Percentiles rank a stretch among this genome's conserved stretches.
These are phyloP conservation scores for Clonostachys rosea DNA, from an alignment of 2,329 filamentous ascomycete genomes.

Conservation along the genomic window DNA sequence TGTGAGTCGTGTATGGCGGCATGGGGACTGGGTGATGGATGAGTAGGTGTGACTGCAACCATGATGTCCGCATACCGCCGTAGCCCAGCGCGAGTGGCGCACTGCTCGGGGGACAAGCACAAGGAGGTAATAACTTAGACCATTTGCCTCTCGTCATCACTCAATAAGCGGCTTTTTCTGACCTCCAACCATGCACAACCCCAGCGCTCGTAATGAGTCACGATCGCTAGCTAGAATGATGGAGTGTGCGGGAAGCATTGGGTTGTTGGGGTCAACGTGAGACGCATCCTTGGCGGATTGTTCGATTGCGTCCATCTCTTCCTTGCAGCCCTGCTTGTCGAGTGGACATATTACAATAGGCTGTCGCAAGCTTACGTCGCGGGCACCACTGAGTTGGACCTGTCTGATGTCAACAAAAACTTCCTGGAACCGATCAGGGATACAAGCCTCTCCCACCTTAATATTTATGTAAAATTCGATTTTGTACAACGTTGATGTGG, in stretches of 20 bases:
- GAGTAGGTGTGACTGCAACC: too few relatives aligned
- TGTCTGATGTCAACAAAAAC: constrained; percentile 28
- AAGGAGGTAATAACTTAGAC: background rate
- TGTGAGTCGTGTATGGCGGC: too few relatives aligned
- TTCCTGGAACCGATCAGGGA: background rate
- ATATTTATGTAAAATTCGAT: constrained; percentile 96
- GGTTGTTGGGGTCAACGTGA: constrained; percentile 81
- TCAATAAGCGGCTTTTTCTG: constrained; percentile 65
- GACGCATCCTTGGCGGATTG: constrained; percentile 91
- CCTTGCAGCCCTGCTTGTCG: constrained; percentile 92
- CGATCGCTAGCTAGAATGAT: constrained; percentile 78
- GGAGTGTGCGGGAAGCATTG: constrained; percentile 81
- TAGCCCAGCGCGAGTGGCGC: too few relatives aligned
- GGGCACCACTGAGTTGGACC: constrained; percentile 83
- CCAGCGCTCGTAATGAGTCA: constrained; percentile 55
- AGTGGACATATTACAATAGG: constrained; percentile 95
- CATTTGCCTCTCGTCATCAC: constrained; percentile 19
- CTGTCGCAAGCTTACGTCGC: constrained; percentile 84
- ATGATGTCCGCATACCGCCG: too few relatives aligned
- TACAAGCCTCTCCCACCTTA: constrained; percentile 58
- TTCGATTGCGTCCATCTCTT: constrained; percentile 98
- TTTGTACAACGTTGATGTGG: constrained; percentile 90
- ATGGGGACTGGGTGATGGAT: too few relatives aligned
- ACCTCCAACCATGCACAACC: constrained; percentile 58
- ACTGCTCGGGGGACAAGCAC: too few relatives aligned